Base-by-base conservation (phyloP, 495 filamentous ascomycete species). In the Daldinia decipiens region DNA sequence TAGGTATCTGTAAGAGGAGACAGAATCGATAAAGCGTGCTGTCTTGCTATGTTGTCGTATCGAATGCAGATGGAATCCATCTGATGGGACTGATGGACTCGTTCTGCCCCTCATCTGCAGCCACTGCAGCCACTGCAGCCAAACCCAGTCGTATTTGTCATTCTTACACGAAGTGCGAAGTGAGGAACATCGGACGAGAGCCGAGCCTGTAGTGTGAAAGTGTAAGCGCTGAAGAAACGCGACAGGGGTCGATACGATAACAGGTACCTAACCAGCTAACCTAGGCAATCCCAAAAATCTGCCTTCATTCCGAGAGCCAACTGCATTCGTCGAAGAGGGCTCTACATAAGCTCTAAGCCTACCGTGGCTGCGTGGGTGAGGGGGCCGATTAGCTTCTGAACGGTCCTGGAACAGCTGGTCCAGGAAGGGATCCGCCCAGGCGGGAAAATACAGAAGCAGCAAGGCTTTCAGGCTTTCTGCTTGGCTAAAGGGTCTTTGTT, bases 241-340 rank as follows among this genome's bases (percentile, higher is more conserved):
- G 39, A 62, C 59, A 69, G 40, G 61, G 65, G 45, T 64, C n/a
- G 65, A 61, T 68, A 68, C 56, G 58, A 67, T 58, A n/a, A n/a
- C n/a, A n/a, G n/a, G n/a, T n/a, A n/a, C n/a, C n/a, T n/a, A n/a
- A n/a, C n/a, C n/a, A n/a, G n/a, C n/a, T n/a, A n/a, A n/a, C n/a
- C n/a, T n/a, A 39, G 54, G 56, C 34, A 67, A 62, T 71, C 57
- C 57, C 31, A 61, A 12, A 64, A 45, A 68, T 57, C 65, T 58
- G 39, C 50, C 32, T 17, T 53, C 27, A 62, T 54, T 62, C 59
- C 38, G 60, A 52, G 59, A 50, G 15, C 60, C 62, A 72, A 26
- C 68, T 65, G 70, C 70, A 73, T 59, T 51, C 63, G 59, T 64
- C 43, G 63, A 34, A 67, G 45, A 64, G 40, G 24, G 64, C 47